Conservation (phyloP, 2,329 filamentous ascomycete species). For the Nigrograna mackinnonii region DNA sequence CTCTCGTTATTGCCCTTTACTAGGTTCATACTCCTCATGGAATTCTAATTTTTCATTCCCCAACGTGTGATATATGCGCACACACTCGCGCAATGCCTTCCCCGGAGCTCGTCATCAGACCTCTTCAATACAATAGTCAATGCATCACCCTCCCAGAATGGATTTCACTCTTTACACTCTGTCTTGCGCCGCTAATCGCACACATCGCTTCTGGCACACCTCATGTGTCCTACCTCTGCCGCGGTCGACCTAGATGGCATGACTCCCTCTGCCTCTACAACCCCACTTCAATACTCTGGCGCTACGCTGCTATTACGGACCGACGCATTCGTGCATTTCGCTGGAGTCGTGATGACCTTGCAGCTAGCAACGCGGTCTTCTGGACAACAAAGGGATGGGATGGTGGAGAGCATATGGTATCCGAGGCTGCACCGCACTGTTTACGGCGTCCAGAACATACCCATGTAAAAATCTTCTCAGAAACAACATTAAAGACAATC, state of each 20-base stretch:
- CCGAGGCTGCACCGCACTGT: neutral
- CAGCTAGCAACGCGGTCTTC: constrained; percentile 38
- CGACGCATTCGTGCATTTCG: constrained; percentile 30
- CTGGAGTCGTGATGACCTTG: constrained; percentile 31
- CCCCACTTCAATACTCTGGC: constrained; percentile 43
- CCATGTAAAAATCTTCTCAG: constrained; percentile 7
- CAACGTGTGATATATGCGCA: too few relatives aligned
- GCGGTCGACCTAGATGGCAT: constrained; percentile 27
- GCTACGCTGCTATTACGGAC: constrained; percentile 39
- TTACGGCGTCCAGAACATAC: constrained; percentile 2
- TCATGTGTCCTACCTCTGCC: constrained; percentile 17
- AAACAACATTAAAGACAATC: constrained; percentile 15
- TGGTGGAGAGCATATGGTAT: constrained; percentile 28
- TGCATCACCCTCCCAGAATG: constrained; percentile 22
- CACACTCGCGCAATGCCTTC: constrained; percentile 1
- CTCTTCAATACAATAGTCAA: constrained; percentile 2
- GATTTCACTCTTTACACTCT: constrained; percentile 32
- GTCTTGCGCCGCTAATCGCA: constrained; percentile 35
- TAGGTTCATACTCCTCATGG: too few relatives aligned
- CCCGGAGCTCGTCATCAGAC: neutral
- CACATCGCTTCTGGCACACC: constrained; percentile 33
- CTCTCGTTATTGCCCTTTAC: too few relatives aligned
- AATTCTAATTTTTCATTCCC: too few relatives aligned
- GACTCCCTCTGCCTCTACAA: constrained; percentile 35
- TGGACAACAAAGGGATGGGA: constrained; percentile 41